phyloP scores from a whole-genome alignment of 2,329 filamentous ascomycete genomes.

The Alternaria gaisen region DNA sequence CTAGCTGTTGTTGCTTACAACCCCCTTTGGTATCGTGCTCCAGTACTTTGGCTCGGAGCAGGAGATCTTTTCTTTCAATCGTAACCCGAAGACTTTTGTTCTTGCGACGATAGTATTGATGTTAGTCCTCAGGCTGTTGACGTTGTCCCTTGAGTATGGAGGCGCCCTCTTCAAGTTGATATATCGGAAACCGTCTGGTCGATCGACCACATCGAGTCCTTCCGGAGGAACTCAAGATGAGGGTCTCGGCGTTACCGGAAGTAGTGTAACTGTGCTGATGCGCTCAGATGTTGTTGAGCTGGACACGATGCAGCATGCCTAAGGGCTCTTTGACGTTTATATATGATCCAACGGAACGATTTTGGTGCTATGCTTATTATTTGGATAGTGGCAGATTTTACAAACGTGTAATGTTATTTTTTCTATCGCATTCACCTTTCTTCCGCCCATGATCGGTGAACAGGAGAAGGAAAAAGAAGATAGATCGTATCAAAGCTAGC shows the following conservation, averaged over 20 bases:
- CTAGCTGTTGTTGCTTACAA: conserved; percentile 12
- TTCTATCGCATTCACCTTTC: too few relatives aligned
- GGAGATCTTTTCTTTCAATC: conserved; percentile 10
- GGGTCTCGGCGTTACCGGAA: too few relatives aligned
- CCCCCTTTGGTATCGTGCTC: conserved; percentile 7
- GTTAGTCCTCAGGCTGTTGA: conserved; percentile 5
- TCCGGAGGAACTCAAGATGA: too few relatives aligned
- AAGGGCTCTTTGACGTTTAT: background rate
- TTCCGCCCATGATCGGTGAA: too few relatives aligned
- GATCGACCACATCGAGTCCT: too few relatives aligned
- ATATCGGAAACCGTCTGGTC: background rate
- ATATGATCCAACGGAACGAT: background rate
- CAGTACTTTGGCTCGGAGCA: conserved; percentile 18
- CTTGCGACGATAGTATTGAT: conserved; percentile 6
- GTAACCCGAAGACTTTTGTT: conserved; percentile 7
- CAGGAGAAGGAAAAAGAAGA: too few relatives aligned
- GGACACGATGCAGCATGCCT: background rate
- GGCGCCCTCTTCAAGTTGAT: background rate
- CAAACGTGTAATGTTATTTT: too few relatives aligned
- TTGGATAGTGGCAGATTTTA: too few relatives aligned
- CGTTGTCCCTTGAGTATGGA: background rate
- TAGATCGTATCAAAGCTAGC: too few relatives aligned
- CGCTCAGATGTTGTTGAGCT: background rate
- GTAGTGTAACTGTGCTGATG: background rate
- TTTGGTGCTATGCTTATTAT: background rate